Evolutionary conservation across 768 basidiomycete species (phyloP).

Genomic region (Kondoa malvinella): DNA sequence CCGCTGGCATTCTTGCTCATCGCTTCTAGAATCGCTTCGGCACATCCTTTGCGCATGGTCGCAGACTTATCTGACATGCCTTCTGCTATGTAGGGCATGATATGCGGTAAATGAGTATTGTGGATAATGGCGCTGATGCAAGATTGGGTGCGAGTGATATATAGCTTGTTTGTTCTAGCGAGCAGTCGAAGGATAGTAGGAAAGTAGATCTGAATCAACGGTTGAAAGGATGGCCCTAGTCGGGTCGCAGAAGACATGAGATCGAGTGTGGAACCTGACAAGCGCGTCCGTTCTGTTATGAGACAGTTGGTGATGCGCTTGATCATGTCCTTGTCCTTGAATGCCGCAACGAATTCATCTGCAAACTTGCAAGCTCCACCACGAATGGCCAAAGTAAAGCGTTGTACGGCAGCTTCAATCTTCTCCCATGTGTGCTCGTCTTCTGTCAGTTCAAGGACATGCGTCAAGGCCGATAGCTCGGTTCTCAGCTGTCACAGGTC

Average conservation of each 20-base stretch:
- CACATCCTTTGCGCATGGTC: constrained; percentile 24
- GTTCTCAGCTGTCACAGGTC: constrained; percentile 20
- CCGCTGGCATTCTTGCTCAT: neutral
- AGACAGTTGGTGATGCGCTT: constrained; percentile 20
- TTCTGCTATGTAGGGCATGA: constrained; percentile 28
- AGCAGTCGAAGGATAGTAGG: constrained; percentile 33
- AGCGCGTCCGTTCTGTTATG: constrained; percentile 24
- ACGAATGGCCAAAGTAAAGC: constrained; percentile 31
- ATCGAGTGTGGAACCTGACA: constrained; percentile 28
- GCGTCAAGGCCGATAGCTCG: constrained; percentile 30
- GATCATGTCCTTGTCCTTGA: constrained; percentile 21
- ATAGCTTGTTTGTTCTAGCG: constrained; percentile 35
- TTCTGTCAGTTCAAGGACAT: constrained; percentile 30
- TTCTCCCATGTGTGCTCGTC: constrained; percentile 35
- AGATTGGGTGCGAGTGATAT: constrained; percentile 32
- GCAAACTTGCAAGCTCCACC: constrained; percentile 28
- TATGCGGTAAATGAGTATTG: constrained; percentile 31
- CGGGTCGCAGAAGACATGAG: constrained; percentile 33
- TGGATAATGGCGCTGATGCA: constrained; percentile 31
- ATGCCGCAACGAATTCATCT: constrained; percentile 18
- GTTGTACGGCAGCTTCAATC: constrained; percentile 33
- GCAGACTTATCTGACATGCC: constrained; percentile 31
- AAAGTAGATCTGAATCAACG: constrained; percentile 32
- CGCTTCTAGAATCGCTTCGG: constrained; percentile 6
- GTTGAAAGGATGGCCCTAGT: constrained; percentile 29